Base-by-base conservation (phyloP, 1,139 yeast genomes). In the Geotrichum aggregatum region DNA sequence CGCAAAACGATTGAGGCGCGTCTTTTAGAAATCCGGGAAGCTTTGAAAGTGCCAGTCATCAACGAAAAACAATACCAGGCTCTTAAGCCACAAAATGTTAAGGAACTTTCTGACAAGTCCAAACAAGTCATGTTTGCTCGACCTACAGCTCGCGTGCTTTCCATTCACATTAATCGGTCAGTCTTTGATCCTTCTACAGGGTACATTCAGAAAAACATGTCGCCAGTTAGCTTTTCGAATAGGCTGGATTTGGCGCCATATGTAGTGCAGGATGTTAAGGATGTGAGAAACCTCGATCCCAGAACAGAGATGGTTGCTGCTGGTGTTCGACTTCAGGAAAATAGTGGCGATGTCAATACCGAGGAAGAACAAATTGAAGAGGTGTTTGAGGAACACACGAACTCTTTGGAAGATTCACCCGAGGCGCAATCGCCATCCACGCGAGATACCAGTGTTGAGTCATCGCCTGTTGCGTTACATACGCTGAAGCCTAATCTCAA, bases 161-260 rank as follows among this genome's bases (percentile, higher is more conserved):
- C 92, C 52, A 78, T 91, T 47, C 97, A 91, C 68, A 85, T 91
- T 54, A 91, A 91, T 66, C 78, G 98, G 63, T 87, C 95, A 2
- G 96, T 88, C 10, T 91, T 89, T 69, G 97, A 91, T 67, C 87
- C 94, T 51, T 74, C 80, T 55, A 87, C 96, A 0, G 92, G 86
- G 56, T 80, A 79, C 76, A 84, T 88, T 31, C 80, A 88, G 56
- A 91, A 91, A 66, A 89, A 91, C 65, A 80, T 87, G 52, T 84
- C 95, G 7, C 79, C 82, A 50, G 94, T 91, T n/a, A 69, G 79
- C 16, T 88, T 88, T 69, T 92, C 95, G 0, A 66, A 79, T 31
- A 72, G 75, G 44, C 70, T 91, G 57, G 83, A 88, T 64, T 52
- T 91, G 63, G 71, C 82, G 3, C 81, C 79, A 18, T 89, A 78